These are phyloP conservation scores for Rusavskia elegans DNA, from an alignment of 495 filamentous ascomycete genomes.

Conservation along the genomic window DNA sequence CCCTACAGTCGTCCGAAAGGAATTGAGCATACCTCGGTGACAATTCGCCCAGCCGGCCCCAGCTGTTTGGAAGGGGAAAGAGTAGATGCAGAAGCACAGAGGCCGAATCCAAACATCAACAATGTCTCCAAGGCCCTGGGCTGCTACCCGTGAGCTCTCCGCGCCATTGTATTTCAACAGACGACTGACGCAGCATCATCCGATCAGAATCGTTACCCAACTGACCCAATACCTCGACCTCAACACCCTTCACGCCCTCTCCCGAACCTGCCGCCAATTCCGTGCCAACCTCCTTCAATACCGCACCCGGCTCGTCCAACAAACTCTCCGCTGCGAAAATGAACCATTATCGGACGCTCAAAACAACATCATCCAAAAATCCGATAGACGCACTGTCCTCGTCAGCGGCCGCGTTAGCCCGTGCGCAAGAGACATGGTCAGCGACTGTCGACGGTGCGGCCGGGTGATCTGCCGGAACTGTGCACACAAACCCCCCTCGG, in stretches of 20 bases:
- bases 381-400: constrained; percentile 16
- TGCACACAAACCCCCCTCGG: constrained; percentile 57
- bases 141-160: constrained; percentile 65
- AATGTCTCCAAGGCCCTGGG: constrained; percentile 62
- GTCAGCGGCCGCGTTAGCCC: constrained; percentile 31
- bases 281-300: constrained; percentile 60
- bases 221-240: constrained; percentile 64
- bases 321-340: constrained; percentile 64
- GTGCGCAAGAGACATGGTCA: constrained; percentile 77
- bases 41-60: not conserved
- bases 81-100: constrained; percentile 16
- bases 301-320: constrained; percentile 49
- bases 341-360: constrained; percentile 25
- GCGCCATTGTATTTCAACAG: constrained; percentile 2
- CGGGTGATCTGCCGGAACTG: constrained; percentile 74
- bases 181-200: too few species aligned
- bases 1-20: constrained; percentile 21
- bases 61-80: not conserved
- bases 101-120: constrained; percentile 49
- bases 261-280: constrained; percentile 65
- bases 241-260: constrained; percentile 67
- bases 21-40: constrained; percentile 4
- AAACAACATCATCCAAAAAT: not conserved
- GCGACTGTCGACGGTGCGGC: constrained; percentile 61
- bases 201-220: constrained; percentile 52